phyloP scores from a whole-genome alignment of 2,329 filamentous ascomycete genomes.

The Plectosphaerella sp. region DNA sequence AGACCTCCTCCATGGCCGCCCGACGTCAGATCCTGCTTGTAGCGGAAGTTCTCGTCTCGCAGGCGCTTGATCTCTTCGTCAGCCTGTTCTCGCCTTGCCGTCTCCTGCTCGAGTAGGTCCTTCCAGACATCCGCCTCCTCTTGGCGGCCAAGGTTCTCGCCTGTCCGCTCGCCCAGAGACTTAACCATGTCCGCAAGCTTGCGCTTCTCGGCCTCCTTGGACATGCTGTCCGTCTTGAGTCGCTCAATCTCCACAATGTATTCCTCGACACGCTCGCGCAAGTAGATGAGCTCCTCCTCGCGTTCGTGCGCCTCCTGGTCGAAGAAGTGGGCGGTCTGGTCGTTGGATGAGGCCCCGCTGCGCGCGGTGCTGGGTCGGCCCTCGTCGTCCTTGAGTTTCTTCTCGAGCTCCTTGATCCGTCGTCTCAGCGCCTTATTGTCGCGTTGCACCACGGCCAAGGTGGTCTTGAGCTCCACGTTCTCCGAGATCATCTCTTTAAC shows the following conservation, averaged over 20 bases:
- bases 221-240: conserved; percentile 71
- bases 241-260: conserved; percentile 81
- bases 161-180: conserved; percentile 44
- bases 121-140: conserved; percentile 85
- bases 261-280: conserved; percentile 81
- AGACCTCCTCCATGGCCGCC: conserved; percentile 20
- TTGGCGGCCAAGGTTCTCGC: conserved; percentile 46
- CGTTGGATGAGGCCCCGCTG: conserved; percentile 53
- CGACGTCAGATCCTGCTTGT: conserved; percentile 54
- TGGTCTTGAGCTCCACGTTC: conserved; percentile 92
- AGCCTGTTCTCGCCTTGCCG: conserved; percentile 78
- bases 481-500: conserved; percentile 98
- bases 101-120: conserved; percentile 89
- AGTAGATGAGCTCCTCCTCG: conserved; percentile 80
- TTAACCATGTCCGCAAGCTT: conserved; percentile 77
- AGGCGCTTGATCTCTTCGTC: conserved; percentile 85
- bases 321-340: conserved; percentile 49
- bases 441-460: conserved; percentile 80
- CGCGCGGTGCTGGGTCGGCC: conserved; percentile 56
- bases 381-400: conserved; percentile 65
- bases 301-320: conserved; percentile 62
- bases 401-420: conserved; percentile 82
- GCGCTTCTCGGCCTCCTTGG: conserved; percentile 79
- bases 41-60: conserved; percentile 75
- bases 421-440: conserved; percentile 82